Evolutionary conservation across 192 early-diverging fungal species (phyloP), one percentile per base, ranked within the genome.

Genomic region (Coemansia sp.): DNA sequence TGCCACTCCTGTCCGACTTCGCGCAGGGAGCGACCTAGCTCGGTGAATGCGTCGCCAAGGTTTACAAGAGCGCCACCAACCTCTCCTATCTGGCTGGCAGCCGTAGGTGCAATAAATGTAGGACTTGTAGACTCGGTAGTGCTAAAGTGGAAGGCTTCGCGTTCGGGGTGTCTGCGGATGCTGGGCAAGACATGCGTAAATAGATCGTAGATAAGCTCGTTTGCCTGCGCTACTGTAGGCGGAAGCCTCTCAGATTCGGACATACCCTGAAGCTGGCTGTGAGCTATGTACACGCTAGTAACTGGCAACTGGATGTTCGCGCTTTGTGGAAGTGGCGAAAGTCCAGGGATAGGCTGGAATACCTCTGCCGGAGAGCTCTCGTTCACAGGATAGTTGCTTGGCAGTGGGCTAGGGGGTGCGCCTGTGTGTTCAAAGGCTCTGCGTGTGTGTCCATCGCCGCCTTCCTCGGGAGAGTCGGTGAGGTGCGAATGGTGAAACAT

Each of bases 21-120:
- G 51, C 63, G 78, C 24, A 81, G 52, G 30, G 70, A 64, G 43
- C 67, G 69, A 24, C 78, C 78, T n/a, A 81, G 58, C 60, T 68
- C 73, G 41, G 72, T 43, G 67, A 75, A 73, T 18, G 78, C 68
- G 39, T 81, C 78, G 7, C 78, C 78, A 10, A 81, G 63, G 11
- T 59, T 68, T 15, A 58, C 26, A 21, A 81, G 49, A 5, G 68
- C 59, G 15, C 51, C 63, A 30, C 78, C 73, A 18, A 55, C 70
- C 1, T 41, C 64, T 10, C 49, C 64, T 10, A 81, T 26, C 14
- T 55, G 70, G 53, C 66, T 36, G 24, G 53, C n/a, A 8, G 78
- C 15, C 10, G 73, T 20, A 14, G 43, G 63, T 8, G 63, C 21
- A 36, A 76, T 24, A 53, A 72, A 81, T 4, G 62, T 62, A 9